Evolutionary conservation across 495 filamentous ascomycete genomes (phyloP).

Genomic region (Tuber aestivum): DNA sequence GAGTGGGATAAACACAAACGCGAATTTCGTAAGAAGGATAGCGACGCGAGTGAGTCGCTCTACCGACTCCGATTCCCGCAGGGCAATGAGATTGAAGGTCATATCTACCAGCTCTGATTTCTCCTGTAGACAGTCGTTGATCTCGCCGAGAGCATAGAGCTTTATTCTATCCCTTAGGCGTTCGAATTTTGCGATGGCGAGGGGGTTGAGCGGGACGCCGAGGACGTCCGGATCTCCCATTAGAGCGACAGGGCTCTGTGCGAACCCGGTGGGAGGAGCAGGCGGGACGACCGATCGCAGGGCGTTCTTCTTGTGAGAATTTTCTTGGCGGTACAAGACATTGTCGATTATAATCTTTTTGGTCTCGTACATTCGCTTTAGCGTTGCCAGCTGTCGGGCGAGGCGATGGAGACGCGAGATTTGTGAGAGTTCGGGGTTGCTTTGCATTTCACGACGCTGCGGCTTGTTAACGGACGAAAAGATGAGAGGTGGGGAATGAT

Average conservation of each 20-base stretch:
- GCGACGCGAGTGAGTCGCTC: conserved; percentile 74
- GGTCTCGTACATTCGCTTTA: conserved; percentile 71
- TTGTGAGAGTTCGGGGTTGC: conserved; percentile 55
- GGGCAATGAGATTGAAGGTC: conserved; percentile 73
- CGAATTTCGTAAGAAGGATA: conserved; percentile 74
- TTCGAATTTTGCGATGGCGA: conserved; percentile 68
- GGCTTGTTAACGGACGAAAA: conserved; percentile 11
- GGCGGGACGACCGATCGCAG: not conserved
- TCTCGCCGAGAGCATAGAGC: conserved; percentile 72
- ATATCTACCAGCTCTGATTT: conserved; percentile 71
- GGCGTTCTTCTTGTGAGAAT: conserved; percentile 41
- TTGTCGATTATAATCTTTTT: conserved; percentile 73
- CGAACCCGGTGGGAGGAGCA: not conserved
- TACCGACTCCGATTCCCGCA: conserved; percentile 73
- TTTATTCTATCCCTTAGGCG: conserved; percentile 68
- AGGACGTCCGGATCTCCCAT: conserved; percentile 43
- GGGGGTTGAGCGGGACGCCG: conserved; percentile 57
- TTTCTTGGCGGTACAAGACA: conserved; percentile 54
- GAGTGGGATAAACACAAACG: conserved; percentile 78
- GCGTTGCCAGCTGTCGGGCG: conserved; percentile 58
- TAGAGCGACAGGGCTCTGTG: conserved; percentile 1
- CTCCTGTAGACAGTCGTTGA: conserved; percentile 70
- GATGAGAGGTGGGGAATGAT: conserved; percentile 17
- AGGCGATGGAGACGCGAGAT: conserved; percentile 69
- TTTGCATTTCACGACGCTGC: conserved; percentile 56